These are phyloP conservation scores for Lathyrus sativus DNA, from an alignment of 306 rosid genomes.

Conservation along the genomic window DNA sequence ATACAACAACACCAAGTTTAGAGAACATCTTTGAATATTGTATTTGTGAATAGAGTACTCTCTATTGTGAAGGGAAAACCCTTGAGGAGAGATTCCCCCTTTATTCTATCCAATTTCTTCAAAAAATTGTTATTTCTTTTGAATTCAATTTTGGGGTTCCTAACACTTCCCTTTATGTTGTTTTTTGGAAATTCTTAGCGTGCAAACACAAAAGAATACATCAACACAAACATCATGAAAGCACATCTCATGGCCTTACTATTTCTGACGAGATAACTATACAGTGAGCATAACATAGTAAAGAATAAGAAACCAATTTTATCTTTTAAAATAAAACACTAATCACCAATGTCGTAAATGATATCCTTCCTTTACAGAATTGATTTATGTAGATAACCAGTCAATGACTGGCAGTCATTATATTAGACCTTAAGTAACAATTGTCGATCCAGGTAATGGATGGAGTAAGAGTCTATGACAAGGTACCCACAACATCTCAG, in stretches of 20 bases:
- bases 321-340: conserved; percentile 8
- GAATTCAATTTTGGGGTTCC: no score
- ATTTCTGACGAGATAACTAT: conserved; percentile 9
- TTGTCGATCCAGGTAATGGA: conserved; percentile 3
- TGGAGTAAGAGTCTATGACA: background rate
- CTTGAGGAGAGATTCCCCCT: no score
- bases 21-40: background rate
- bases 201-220: background rate
- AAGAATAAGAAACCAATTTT: background rate
- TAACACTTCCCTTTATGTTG: background rate
- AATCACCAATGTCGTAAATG: conserved; percentile 19
- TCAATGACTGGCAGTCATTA: background rate
- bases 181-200: background rate
- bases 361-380: conserved; percentile 3
- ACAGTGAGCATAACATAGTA: conserved; percentile 15
- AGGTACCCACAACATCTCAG: conserved; percentile 4
- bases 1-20: background rate
- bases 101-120: no score
- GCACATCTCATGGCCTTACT: background rate
- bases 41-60: background rate
- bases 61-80: no score
- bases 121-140: no score
- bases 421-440: conserved; percentile 5
- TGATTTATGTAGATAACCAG: conserved; percentile 3
- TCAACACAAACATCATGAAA: background rate